Conservation (phyloP, 2,329 filamentous ascomycete genomes). For the Emergomyces pasteurianus region DNA sequence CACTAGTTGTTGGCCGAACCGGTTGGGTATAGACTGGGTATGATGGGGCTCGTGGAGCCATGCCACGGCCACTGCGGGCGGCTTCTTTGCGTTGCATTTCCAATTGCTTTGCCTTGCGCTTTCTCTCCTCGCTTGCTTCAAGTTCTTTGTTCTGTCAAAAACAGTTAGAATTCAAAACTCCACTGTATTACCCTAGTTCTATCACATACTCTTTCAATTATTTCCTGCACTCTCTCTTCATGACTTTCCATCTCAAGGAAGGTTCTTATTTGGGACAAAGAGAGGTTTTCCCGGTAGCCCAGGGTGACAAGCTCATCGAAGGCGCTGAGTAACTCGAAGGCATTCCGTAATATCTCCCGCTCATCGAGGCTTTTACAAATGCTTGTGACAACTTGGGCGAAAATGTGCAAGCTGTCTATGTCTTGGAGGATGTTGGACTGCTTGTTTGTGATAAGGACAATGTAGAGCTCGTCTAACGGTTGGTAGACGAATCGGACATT, state of each 20-base stretch:
- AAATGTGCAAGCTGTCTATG: slow-evolving; percentile 95
- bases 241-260: slow-evolving; percentile 99
- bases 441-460: slow-evolving; percentile 98
- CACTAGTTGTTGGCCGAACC: slow-evolving; percentile 57
- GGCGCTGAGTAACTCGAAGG: slow-evolving; percentile 88
- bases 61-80: slow-evolving; percentile 56
- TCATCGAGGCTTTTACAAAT: slow-evolving; percentile 95
- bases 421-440: slow-evolving; percentile 99
- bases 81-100: slow-evolving; percentile 98
- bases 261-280: slow-evolving; percentile 94
- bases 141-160: slow-evolving; percentile 83
- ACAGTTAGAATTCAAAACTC: slow-evolving; percentile 15
- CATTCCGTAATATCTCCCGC: slow-evolving; percentile 86
- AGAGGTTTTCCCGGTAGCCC: slow-evolving; percentile 92
- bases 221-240: slow-evolving; percentile 97
- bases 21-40: slow-evolving; percentile 87
- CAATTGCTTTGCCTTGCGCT: slow-evolving; percentile 95
- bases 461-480: slow-evolving; percentile 96
- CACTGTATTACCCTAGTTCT: slow-evolving; percentile 13
- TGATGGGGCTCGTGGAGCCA: slow-evolving; percentile 59
- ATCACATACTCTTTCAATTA: slow-evolving; percentile 66
- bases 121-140: slow-evolving; percentile 94
- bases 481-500: slow-evolving; percentile 99
- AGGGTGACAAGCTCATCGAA: slow-evolving; percentile 96
- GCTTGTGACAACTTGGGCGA: slow-evolving; percentile 92